A percentile compares a stretch with the other conserved stretches of the same genome.
These are phyloP conservation scores for Scheffersomyces titani DNA, from an alignment of 1,139 yeast genomes.

Conservation along the genomic window DNA sequence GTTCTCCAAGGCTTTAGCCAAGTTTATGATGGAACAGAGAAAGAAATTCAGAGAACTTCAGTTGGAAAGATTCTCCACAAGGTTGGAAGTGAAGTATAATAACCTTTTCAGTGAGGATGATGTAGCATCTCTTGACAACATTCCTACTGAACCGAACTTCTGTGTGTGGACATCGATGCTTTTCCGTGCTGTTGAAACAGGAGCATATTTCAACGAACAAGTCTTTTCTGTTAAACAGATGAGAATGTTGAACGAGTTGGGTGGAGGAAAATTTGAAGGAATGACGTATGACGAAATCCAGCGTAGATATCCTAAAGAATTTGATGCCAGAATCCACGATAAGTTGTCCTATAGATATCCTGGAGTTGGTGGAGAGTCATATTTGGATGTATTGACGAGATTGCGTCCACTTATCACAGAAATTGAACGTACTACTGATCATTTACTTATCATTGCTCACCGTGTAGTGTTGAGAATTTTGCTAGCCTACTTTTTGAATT, in stretches of 20 bases:
- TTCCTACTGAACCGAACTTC: constrained; percentile 67
- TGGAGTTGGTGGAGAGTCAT: constrained; percentile 97
- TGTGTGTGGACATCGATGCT: constrained; percentile 95
- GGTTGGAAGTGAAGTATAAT: constrained; percentile 44
- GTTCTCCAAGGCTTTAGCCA: constrained; percentile 70
- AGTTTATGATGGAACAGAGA: constrained; percentile 74
- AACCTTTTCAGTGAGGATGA: constrained; percentile 28
- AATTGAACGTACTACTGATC: constrained; percentile 88
- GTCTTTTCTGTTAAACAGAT: constrained; percentile 81
- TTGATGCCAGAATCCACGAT: constrained; percentile 68
- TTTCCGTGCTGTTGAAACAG: constrained; percentile 74
- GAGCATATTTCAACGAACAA: constrained; percentile 69
- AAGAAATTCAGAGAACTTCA: constrained; percentile 68
- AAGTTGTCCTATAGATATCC: constrained; percentile 88
- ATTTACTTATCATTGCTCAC: constrained; percentile 79
- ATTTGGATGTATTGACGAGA: constrained; percentile 88
- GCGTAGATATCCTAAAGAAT: constrained; percentile 71
- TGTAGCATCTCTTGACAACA: constrained; percentile 27
- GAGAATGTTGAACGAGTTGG: constrained; percentile 91
- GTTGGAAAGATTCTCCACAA: constrained; percentile 50
- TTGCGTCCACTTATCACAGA: constrained; percentile 89
- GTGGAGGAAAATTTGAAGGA: constrained; percentile 92
- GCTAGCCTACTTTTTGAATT: constrained; percentile 84
- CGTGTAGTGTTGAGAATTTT: constrained; percentile 88
- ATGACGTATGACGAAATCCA: constrained; percentile 58